Evolutionary conservation across 176 grass and related monocot genomes (phyloP).

Genomic region (Oryza australiensis): DNA sequence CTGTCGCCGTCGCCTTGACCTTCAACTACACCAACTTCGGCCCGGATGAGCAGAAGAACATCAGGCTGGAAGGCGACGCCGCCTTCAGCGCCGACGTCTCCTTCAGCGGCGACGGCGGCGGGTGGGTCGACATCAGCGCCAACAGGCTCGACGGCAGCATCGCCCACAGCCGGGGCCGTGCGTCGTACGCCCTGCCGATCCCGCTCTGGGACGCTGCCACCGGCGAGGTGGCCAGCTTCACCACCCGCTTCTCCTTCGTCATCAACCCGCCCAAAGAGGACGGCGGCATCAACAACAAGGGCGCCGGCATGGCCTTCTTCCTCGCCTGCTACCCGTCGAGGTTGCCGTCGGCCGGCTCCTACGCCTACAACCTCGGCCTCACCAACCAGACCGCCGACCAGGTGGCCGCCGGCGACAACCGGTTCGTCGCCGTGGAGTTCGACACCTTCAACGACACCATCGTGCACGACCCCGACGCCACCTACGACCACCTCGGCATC

Average conservation of each 20-base stretch:
- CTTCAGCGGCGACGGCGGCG: background rate
- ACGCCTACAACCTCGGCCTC: background rate
- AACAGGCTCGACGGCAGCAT: background rate
- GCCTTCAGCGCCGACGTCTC: too few species aligned
- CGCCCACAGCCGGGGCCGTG: background rate
- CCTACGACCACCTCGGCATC: background rate
- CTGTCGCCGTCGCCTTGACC: background rate
- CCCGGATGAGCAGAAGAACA: fast-evolving
- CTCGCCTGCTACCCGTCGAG: background rate
- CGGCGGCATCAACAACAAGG: slow-evolving; percentile 3
- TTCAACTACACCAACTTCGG: slow-evolving; percentile 14
- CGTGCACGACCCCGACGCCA: background rate
- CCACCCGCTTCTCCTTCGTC: background rate
- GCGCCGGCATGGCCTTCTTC: slow-evolving; percentile 21
- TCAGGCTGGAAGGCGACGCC: background rate
- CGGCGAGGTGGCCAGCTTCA: slow-evolving; percentile 21
- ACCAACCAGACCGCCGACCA: background rate
- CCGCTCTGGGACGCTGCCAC: background rate
- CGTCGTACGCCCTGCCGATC: background rate
- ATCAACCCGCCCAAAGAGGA: background rate
- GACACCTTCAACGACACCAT: background rate
- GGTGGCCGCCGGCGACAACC: background rate
- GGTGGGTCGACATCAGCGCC: background rate
- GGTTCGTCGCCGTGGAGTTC: background rate
- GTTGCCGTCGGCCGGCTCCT: background rate